These are phyloP conservation scores for Sporobolomyces phaffii DNA, from an alignment of 768 basidiomycete genomes.

Conservation along the genomic window DNA sequence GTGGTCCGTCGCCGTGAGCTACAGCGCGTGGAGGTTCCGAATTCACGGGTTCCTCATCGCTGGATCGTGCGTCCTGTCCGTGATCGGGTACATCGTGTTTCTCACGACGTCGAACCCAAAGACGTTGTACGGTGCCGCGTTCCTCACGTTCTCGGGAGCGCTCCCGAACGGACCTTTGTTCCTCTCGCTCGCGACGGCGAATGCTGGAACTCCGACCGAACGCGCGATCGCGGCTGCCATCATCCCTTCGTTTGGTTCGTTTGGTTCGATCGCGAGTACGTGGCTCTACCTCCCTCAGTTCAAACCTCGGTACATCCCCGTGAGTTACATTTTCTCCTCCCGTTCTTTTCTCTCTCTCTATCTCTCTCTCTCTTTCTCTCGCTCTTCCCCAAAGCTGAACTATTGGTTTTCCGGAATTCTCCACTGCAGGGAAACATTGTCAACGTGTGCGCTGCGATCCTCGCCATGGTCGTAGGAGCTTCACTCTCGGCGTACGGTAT, in stretches of 20 bases:
- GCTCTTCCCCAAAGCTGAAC: slow-evolving; percentile 24
- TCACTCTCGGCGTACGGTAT: slow-evolving; percentile 35
- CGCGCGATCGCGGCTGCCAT: slow-evolving; percentile 29
- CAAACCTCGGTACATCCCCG: slow-evolving; percentile 1
- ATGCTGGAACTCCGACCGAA: slow-evolving; percentile 10
- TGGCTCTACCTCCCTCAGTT: slow-evolving; percentile 12
- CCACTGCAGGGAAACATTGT: slow-evolving; percentile 37
- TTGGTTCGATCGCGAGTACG: slow-evolving; percentile 20
- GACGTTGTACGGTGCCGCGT: slow-evolving; percentile 36
- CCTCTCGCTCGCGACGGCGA: slow-evolving; percentile 32
- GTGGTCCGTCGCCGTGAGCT: slow-evolving; percentile 58
- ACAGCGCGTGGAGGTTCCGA: slow-evolving; percentile 62
- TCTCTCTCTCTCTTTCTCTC: background rate
- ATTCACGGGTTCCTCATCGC: slow-evolving; percentile 52
- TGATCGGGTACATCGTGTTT: slow-evolving; percentile 34
- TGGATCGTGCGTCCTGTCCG: slow-evolving; percentile 18
- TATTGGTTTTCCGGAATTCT: no score
- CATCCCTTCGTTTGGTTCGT: slow-evolving; percentile 12
- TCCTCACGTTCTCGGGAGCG: slow-evolving; percentile 36
- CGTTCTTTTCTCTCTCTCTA: background rate
- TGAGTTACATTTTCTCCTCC: background rate
- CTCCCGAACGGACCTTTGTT: slow-evolving; percentile 34
- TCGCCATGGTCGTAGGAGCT: background rate
- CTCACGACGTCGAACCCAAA: slow-evolving; percentile 6
- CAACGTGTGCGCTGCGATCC: slow-evolving; percentile 23